Evolutionary conservation across 352 stramenopile species (phyloP).

Genomic region (Pythium grandisporangium): DNA sequence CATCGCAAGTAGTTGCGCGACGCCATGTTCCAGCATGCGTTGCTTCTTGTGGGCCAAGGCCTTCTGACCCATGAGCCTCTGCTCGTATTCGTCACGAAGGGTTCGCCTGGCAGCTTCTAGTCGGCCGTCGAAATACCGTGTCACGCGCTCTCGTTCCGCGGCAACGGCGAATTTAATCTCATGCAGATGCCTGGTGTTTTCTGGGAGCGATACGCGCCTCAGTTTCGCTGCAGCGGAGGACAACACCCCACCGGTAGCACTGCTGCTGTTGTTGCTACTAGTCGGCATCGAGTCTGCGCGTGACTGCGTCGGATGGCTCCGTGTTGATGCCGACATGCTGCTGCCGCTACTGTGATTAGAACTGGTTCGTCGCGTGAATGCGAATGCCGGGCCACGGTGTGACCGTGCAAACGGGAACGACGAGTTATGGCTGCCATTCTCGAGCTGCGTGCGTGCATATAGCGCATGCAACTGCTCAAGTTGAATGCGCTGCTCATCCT

Average conservation of each 20-base stretch:
- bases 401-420: too few relatives aligned
- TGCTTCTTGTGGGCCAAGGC: conserved; percentile 32
- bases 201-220: conserved; percentile 12
- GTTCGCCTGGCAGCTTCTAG: conserved; percentile 16
- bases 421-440: conserved; percentile 15
- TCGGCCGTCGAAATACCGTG: conserved; percentile 27
- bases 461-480: conserved; percentile 54
- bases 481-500: conserved; percentile 50
- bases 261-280: neutral
- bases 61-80: conserved; percentile 12
- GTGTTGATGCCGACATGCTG: too few relatives aligned
- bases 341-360: neutral
- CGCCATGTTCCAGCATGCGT: conserved; percentile 34
- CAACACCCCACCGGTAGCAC: neutral
- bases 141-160: conserved; percentile 29
- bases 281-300: too few relatives aligned
- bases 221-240: conserved; percentile 8
- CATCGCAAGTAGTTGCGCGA: conserved; percentile 17
- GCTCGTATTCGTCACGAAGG: conserved; percentile 13
- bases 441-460: conserved; percentile 26
- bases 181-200: too few relatives aligned
- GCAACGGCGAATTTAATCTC: conserved; percentile 46
- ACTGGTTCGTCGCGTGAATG: neutral
- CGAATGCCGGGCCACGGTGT: too few relatives aligned
- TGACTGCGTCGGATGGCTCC: too few relatives aligned